phyloP scores from a whole-genome alignment of 1,284 basidiomycete species.

The Paramarasmius palmivorus region DNA sequence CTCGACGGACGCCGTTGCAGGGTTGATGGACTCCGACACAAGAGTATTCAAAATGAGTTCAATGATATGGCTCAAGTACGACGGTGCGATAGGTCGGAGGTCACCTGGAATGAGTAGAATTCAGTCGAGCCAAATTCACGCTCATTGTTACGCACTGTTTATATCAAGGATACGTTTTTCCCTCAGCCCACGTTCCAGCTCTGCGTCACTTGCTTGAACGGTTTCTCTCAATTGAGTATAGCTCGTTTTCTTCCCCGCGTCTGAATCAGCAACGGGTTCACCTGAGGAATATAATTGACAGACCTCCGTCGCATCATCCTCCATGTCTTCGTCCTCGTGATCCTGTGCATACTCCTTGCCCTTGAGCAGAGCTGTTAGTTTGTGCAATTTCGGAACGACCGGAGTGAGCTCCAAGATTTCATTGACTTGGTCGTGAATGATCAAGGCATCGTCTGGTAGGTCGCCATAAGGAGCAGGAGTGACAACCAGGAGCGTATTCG shows the following conservation, averaged over 20 bases:
- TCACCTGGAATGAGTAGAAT: slow-evolving; percentile 40
- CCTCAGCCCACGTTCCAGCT: slow-evolving; percentile 64
- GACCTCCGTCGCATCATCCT: slow-evolving; percentile 29
- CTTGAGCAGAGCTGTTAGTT: slow-evolving; percentile 59
- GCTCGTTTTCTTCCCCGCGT: slow-evolving; percentile 39
- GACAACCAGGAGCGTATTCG: slow-evolving; percentile 81
- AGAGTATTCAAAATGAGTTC: slow-evolving; percentile 73
- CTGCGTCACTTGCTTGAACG: slow-evolving; percentile 79
- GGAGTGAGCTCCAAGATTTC: slow-evolving; percentile 80
- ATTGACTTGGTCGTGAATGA: slow-evolving; percentile 71
- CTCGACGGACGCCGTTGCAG: slow-evolving; percentile 49
- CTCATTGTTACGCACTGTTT: slow-evolving; percentile 48
- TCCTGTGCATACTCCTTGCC: slow-evolving; percentile 72
- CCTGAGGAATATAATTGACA: neutral
- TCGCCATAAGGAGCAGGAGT: slow-evolving; percentile 47
- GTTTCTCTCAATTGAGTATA: slow-evolving; percentile 61
- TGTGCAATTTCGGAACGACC: slow-evolving; percentile 70
- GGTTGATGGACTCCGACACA: slow-evolving; percentile 54
- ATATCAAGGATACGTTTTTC: slow-evolving; percentile 72
- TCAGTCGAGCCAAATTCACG: neutral
- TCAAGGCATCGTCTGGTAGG: slow-evolving; percentile 39
- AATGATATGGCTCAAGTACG: slow-evolving; percentile 69
- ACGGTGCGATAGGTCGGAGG: slow-evolving; percentile 68
- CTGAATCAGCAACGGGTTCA: neutral
- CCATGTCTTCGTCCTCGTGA: slow-evolving; percentile 50